Evolutionary conservation across 768 basidiomycete species (phyloP), one percentile per base, ranked within the genome.

Genomic region (Kondoa malvinella): DNA sequence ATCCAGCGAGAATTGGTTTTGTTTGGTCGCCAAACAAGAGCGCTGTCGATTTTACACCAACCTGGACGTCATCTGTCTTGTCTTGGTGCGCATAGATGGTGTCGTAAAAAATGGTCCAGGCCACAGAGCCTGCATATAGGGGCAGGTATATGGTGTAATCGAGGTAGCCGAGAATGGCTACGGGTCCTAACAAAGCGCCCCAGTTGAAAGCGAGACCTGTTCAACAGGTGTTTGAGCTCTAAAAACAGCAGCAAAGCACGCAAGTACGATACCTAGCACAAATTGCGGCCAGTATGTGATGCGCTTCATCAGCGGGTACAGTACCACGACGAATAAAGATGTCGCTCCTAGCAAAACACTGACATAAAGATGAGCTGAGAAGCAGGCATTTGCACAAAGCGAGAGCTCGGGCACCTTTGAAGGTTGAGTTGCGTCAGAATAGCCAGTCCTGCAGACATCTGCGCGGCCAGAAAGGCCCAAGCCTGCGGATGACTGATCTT

Each of bases 21-120:
- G 92, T 87, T 29, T 82, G 80, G 34, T 82, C 79, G 30, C 87
- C 89, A 74, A 97, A 97, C 56, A 96, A 83, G 57, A 97, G 81
- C 1, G 95, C 95, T 1, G 92, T 99, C 15, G 92, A 95, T 68
- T 86, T 88, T 76, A 99, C 92, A 34, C 89, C 90, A 27, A 83
- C 89, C 57, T 82, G 79, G 63, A 88, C 80, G 74, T 99, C 95
- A 79, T 99, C 95, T 17, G 70, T 74, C 79, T 97, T 99, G 78
- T 99, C 95, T 88, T 96, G 94, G 77, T 99, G 95, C 1, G 95
- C 95, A 74, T 97, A 97, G 72, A 97, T 91, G 62, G 87, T 94
- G 73, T 99, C 95, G 75, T 97, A 99, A 1, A 95, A 88, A 57
- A 99, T 82, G 62, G 92, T 92, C 92, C 92, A 97, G 73, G 85